These are phyloP conservation scores for Thozetella sp. DNA, from an alignment of 495 filamentous ascomycete species.

Conservation along the genomic window DNA sequence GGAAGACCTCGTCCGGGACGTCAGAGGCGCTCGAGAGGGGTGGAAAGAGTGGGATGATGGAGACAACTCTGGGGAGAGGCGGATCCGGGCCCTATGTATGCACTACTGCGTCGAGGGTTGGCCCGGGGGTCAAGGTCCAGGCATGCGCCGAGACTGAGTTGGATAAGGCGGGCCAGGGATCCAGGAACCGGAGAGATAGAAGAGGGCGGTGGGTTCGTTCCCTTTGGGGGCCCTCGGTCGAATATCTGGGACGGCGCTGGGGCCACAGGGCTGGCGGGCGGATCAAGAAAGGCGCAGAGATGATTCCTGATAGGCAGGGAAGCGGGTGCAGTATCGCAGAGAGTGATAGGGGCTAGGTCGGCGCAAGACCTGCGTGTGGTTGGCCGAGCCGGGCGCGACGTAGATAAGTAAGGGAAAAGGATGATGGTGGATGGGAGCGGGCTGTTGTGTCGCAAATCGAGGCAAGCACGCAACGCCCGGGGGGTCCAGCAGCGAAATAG, in stretches of 20 bases:
- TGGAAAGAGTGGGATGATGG: slow-evolving; percentile 4
- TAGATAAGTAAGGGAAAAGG: slow-evolving; percentile 9
- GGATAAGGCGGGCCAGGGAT: background rate
- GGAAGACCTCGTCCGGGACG: background rate
- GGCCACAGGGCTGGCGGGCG: slow-evolving; percentile 6
- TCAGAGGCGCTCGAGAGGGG: background rate
- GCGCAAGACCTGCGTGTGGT: slow-evolving; percentile 11
- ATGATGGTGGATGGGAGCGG: background rate
- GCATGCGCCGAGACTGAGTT: background rate
- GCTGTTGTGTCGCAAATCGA: background rate
- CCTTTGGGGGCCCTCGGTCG: slow-evolving; percentile 2
- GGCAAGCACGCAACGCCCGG: background rate
- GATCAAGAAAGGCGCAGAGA: background rate
- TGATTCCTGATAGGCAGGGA: slow-evolving; percentile 26
- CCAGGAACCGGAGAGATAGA: background rate
- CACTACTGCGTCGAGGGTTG: background rate
- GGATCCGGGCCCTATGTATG: background rate
- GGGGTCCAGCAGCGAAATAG: background rate
- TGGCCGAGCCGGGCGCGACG: slow-evolving; percentile 5
- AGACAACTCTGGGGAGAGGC: background rate
- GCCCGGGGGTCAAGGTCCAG: background rate
- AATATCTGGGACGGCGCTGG: slow-evolving; percentile 22
- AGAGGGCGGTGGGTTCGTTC: background rate
- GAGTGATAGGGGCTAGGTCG: slow-evolving; percentile 13
- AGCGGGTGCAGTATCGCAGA: slow-evolving; percentile 18